phyloP scores from a whole-genome alignment of 2,329 filamentous ascomycete species.

The Colletotrichum sublineola region DNA sequence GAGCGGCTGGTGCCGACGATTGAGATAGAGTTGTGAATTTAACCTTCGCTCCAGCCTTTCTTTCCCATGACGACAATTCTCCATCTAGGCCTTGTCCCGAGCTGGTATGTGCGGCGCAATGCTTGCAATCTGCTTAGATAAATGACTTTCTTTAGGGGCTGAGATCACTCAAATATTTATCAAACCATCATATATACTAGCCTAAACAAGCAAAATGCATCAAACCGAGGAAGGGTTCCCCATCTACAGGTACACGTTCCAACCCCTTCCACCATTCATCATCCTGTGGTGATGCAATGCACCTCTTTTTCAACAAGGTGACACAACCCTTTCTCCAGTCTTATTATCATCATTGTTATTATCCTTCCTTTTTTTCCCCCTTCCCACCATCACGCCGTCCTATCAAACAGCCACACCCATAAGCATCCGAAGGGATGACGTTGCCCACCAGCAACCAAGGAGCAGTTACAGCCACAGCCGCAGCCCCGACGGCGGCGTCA shows the following conservation, averaged over 20 bases:
- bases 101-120: background rate
- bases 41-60: slow-evolving; percentile 12
- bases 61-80: background rate
- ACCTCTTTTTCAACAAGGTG: slow-evolving; percentile 39
- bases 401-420: slow-evolving; percentile 24
- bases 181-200: background rate
- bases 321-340: slow-evolving; percentile 29
- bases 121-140: background rate
- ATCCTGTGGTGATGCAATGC: slow-evolving; percentile 20
- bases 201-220: background rate
- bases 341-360: background rate
- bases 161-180: background rate
- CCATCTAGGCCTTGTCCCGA: slow-evolving; percentile 10
- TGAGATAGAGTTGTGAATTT: slow-evolving; percentile 25
- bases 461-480: slow-evolving; percentile 10
- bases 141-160: background rate
- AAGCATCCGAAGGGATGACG: slow-evolving; percentile 8
- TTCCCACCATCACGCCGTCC: slow-evolving; percentile 31
- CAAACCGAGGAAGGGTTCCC: slow-evolving; percentile 4
- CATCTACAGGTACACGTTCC: slow-evolving; percentile 2
- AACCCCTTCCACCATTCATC: background rate
- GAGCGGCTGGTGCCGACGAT: slow-evolving; percentile 11
- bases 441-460: slow-evolving; percentile 17
- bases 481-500: slow-evolving; percentile 15
- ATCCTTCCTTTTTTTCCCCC: slow-evolving; percentile 8